Evolutionary conservation across 2,329 filamentous ascomycete species (phyloP).

Genomic region (Curvularia sp.): DNA sequence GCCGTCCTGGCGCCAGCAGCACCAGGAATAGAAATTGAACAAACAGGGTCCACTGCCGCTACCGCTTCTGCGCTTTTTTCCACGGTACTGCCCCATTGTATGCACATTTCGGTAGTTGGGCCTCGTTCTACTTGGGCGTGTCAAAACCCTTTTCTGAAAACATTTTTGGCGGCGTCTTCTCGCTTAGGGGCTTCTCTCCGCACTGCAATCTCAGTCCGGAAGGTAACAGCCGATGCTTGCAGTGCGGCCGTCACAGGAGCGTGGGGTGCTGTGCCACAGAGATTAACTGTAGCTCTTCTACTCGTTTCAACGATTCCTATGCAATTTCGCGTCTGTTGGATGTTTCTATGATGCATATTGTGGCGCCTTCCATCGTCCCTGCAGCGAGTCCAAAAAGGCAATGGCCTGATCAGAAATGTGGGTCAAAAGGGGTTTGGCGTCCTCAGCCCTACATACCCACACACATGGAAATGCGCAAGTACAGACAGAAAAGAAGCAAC

Average conservation of each 20-base stretch:
- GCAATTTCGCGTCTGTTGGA: conserved; percentile 34
- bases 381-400: neutral
- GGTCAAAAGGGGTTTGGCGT: neutral
- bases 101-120: neutral
- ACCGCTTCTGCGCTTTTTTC: neutral
- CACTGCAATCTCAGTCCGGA: neutral
- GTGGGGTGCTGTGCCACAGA: neutral
- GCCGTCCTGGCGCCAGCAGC: neutral
- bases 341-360: conserved; percentile 18
- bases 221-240: neutral
- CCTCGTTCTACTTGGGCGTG: neutral
- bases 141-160: neutral
- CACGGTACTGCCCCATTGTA: neutral
- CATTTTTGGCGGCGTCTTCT: neutral
- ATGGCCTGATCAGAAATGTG: neutral
- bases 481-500: neutral
- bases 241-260: neutral
- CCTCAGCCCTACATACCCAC: neutral
- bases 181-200: neutral
- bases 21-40: neutral
- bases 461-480: neutral
- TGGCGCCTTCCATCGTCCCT: neutral
- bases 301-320: neutral
- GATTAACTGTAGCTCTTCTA: neutral
- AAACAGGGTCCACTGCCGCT: neutral